Conservation (phyloP, 2,329 filamentous ascomycete genomes). For the Ophiostoma angusticollis region DNA sequence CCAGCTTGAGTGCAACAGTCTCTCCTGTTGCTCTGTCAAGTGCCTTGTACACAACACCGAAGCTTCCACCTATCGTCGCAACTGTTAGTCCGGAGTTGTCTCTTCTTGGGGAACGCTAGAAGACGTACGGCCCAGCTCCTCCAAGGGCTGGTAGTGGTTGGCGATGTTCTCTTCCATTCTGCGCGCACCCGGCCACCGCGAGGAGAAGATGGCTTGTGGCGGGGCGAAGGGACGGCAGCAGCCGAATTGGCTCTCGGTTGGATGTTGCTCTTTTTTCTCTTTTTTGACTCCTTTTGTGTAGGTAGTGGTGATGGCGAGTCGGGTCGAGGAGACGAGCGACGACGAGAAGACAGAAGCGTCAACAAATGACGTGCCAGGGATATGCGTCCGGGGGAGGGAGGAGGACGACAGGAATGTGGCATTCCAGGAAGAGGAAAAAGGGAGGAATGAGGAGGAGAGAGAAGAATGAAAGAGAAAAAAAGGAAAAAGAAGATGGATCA, state of each 20-base stretch:
- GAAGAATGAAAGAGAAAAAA: not conserved
- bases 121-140: constrained; percentile 74
- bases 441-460: not conserved
- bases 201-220: not conserved
- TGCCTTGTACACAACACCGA: constrained; percentile 93
- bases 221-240: too few relatives aligned
- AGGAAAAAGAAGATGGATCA: not conserved
- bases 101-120: not conserved
- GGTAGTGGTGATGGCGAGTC: too few relatives aligned
- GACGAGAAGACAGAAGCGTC: too few relatives aligned
- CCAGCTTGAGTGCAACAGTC: constrained; percentile 92
- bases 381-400: constrained; percentile 1
- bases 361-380: constrained; percentile 2
- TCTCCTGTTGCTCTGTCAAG: constrained; percentile 85
- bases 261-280: too few relatives aligned
- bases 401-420: not conserved
- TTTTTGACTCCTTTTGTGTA: too few relatives aligned
- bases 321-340: too few relatives aligned
- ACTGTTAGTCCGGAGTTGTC: constrained; percentile 1
- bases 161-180: constrained; percentile 54
- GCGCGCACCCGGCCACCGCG: constrained; percentile 8
- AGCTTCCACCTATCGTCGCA: constrained; percentile 61
- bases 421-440: too few relatives aligned
- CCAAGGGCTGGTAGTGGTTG: constrained; percentile 82
- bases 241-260: too few relatives aligned